A percentile compares a stretch with the other conserved stretches of the same genome.
These are phyloP conservation scores for Tephrocybe sp. DNA, from an alignment of 768 basidiomycete genomes.

Conservation along the genomic window DNA sequence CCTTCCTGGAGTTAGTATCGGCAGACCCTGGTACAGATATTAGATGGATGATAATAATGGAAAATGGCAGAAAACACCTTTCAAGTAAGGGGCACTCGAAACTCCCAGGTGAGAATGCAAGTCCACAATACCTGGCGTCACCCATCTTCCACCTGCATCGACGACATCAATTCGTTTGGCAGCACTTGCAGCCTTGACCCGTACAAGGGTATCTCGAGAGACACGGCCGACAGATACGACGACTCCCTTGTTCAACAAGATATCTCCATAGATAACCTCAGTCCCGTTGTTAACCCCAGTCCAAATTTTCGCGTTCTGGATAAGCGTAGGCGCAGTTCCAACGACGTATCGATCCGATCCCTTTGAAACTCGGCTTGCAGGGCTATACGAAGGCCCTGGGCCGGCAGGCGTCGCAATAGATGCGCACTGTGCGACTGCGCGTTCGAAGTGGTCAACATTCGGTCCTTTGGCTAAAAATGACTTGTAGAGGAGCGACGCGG, in stretches of 20 bases:
- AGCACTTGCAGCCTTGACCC: constrained; percentile 6
- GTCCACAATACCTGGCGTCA: constrained; percentile 41
- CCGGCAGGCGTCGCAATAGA: constrained; percentile 13
- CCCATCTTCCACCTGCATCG: constrained; percentile 65
- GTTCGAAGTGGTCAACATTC: not conserved
- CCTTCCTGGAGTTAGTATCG: constrained; percentile 57
- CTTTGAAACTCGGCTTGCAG: constrained; percentile 5
- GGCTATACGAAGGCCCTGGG: constrained; percentile 5
- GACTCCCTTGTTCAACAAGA: constrained; percentile 63
- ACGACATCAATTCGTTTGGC: constrained; percentile 31
- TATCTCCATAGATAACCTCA: constrained; percentile 54
- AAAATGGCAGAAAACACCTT: constrained; percentile 15
- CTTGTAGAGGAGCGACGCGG: not conserved
- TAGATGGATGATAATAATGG: not conserved
- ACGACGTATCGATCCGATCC: constrained; percentile 52
- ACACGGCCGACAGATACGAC: constrained; percentile 51
- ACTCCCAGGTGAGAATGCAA: constrained; percentile 45
- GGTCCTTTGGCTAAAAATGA: not conserved
- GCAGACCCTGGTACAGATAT: constrained; percentile 30
- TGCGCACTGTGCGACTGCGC: constrained; percentile 8
- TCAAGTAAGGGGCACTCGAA: constrained; percentile 26
- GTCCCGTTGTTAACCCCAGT: constrained; percentile 60
- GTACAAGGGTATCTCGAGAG: constrained; percentile 20
- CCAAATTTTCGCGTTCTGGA: constrained; percentile 78
- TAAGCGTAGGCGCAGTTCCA: constrained; percentile 50